These are phyloP conservation scores for Candida xiaguanensis DNA, from an alignment of 805 yeast species.

Conservation along the genomic window DNA sequence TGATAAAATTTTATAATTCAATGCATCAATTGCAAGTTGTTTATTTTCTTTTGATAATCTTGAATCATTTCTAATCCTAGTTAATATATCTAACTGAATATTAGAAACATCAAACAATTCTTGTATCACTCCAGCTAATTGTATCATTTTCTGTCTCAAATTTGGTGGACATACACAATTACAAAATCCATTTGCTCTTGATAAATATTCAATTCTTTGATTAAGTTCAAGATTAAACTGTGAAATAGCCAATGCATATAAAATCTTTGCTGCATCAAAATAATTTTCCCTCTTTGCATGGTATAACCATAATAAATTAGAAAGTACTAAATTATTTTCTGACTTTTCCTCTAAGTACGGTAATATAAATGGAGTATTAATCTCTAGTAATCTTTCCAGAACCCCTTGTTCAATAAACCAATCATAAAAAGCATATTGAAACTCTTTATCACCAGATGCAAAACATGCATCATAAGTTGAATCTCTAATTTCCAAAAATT, in stretches of 20 bases:
- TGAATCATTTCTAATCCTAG: conserved; percentile 47
- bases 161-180: conserved; percentile 78
- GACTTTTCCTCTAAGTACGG: conserved; percentile 72
- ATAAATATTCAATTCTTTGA: conserved; percentile 80
- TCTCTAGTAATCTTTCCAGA: conserved; percentile 70
- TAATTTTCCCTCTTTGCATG: conserved; percentile 78
- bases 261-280: conserved; percentile 78
- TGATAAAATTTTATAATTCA: conserved; percentile 63
- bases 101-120: conserved; percentile 85
- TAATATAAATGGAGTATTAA: conserved; percentile 77
- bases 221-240: conserved; percentile 64
- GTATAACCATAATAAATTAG: conserved; percentile 84
- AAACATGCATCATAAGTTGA: conserved; percentile 72
- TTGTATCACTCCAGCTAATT: conserved; percentile 63
- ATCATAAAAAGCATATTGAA: conserved; percentile 88
- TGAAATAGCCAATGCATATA: conserved; percentile 67
- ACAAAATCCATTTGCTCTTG: conserved; percentile 91
- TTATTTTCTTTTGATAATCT: conserved; percentile 49
- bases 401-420: conserved; percentile 83
- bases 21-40: conserved; percentile 45
- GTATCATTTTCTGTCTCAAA: conserved; percentile 71
- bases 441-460: conserved; percentile 71
- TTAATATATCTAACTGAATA: conserved; percentile 67
- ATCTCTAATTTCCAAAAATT: conserved; percentile 59
- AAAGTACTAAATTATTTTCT: conserved; percentile 60